These are phyloP conservation scores for Chaetomium olivaceum DNA, from an alignment of 2,329 filamentous ascomycete species.

Conservation along the genomic window DNA sequence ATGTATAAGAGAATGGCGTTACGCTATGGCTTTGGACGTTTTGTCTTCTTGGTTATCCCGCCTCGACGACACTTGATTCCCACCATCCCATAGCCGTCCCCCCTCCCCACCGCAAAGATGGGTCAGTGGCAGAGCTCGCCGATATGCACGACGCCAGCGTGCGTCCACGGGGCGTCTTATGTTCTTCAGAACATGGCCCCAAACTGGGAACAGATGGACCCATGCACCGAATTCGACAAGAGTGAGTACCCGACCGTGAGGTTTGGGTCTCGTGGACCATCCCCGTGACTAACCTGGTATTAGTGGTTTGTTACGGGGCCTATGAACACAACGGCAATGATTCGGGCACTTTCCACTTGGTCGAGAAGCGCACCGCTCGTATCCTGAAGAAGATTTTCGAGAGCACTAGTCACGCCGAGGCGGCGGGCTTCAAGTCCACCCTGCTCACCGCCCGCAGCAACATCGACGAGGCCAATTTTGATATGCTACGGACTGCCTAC, in stretches of 20 bases:
- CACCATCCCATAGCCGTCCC: neutral
- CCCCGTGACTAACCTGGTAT: neutral
- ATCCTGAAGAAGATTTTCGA: conserved; percentile 19
- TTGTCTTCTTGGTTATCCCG: neutral
- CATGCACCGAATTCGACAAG: conserved; percentile 69
- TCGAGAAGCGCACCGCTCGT: conserved; percentile 3
- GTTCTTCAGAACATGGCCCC: conserved; percentile 55
- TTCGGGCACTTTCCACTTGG: neutral
- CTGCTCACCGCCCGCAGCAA: conserved; percentile 6
- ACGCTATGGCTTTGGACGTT: neutral
- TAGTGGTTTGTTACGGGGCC: conserved; percentile 25
- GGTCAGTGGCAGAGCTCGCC: conserved; percentile 26
- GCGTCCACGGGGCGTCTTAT: conserved; percentile 63
- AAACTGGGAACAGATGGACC: conserved; percentile 61
- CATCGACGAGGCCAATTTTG: conserved; percentile 62
- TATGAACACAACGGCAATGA: conserved; percentile 8
- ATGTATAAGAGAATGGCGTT: neutral
- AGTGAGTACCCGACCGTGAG: conserved; percentile 29
- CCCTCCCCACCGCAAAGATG: conserved; percentile 15
- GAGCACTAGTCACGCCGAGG: conserved; percentile 16
- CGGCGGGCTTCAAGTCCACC: conserved; percentile 13
- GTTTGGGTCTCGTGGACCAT: neutral
- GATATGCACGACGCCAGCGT: conserved; percentile 59
- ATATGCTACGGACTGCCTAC: conserved; percentile 65
- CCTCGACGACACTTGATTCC: neutral